Percentiles rank a stretch among this genome's conserved stretches.
Conservation (phyloP, 495 filamentous ascomycete species). For the Annulohypoxylon stygium region DNA sequence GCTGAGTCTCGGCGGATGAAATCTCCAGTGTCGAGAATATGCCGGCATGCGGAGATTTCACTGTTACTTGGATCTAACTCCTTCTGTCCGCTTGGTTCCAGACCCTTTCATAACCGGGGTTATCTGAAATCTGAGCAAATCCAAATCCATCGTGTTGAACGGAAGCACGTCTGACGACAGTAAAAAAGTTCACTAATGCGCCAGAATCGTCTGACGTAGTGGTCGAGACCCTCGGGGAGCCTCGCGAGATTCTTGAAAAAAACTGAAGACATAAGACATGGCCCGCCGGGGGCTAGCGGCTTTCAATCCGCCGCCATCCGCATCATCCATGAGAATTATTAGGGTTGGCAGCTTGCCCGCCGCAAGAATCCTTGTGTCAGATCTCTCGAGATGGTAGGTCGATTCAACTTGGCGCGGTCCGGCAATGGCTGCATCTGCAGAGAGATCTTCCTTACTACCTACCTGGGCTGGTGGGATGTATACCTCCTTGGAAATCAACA, state of each 20-base stretch:
- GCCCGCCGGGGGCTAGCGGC: conserved; percentile 30
- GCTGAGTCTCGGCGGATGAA: conserved; percentile 29
- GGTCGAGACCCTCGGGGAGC: conserved; percentile 32
- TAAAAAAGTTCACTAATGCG: conserved; percentile 34
- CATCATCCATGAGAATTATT: conserved; percentile 32
- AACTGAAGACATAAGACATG: conserved; percentile 12
- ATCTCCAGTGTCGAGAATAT: conserved; percentile 13
- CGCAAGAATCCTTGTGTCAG: conserved; percentile 46
- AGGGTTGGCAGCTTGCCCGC: conserved; percentile 26
- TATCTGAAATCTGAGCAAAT: conserved; percentile 11
- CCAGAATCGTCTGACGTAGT: conserved; percentile 41
- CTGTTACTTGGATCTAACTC: conserved; percentile 33
- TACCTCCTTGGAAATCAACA: conserved; percentile 17
- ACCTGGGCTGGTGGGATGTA: conserved; percentile 19
- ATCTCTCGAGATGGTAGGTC: conserved; percentile 49
- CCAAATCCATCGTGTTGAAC: conserved; percentile 23
- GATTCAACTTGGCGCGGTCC: conserved; percentile 38
- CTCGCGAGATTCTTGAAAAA: conserved; percentile 32
- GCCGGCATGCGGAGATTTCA: conserved; percentile 36
- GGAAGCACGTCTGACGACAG: conserved; percentile 44
- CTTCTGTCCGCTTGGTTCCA: conserved; percentile 26
- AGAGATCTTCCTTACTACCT: conserved; percentile 41
- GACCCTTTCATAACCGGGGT: conserved; percentile 26
- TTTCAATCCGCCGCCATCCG: conserved; percentile 33
- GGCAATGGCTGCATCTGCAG: conserved; percentile 19